Evolutionary conservation across 768 basidiomycete genomes (phyloP), one percentile per base, ranked within the genome.

Genomic region (Lanmaoa rubissima): DNA sequence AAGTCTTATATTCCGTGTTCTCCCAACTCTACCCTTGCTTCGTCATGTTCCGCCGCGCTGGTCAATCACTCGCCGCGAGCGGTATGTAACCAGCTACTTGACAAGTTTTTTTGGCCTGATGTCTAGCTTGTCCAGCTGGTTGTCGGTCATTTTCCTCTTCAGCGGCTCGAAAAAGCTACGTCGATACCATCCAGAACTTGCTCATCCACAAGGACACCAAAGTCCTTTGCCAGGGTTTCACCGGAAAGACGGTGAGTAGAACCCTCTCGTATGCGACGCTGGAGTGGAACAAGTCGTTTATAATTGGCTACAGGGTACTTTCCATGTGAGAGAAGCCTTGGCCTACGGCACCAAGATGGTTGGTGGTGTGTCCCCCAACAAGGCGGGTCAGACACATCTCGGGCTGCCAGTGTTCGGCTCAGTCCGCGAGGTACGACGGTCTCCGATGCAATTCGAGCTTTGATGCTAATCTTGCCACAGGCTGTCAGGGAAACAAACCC

Each of bases 311-410:
- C 59, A 92, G 96, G 97, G 90, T 61, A 98, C 97, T 65, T 99
- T 99, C 83, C 97, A 99, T 79, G 85, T 86, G 59, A 87, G 81
- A 67, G 93, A 98, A 74, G 95, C 97, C 38, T 74, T 98, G 60
- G 93, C 85, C 48, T 99, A 92, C 69, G 96, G 97, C 19, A 98
- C 96, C 56, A 90, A 87, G 59, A 96, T 98, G 91, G 92, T 99
- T 55, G 97, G 97, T 55, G 97, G 97, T 59, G 94, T 97, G 52
- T 95, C 93, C 3, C 92, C 92, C 38, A 93, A 91, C 79, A 98
- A 98, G 75, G 97, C 95, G 53, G 97, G 97, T 14, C 87, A 90
- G 73, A 92, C 84, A 4, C 97, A 99, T 77, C 83, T 99, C 54
- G 96, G 95, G 32, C 82, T 98, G 21, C 97, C 97, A 40, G 87